Base-by-base conservation (phyloP, 768 basidiomycete species). In the Leccinum boreale region DNA sequence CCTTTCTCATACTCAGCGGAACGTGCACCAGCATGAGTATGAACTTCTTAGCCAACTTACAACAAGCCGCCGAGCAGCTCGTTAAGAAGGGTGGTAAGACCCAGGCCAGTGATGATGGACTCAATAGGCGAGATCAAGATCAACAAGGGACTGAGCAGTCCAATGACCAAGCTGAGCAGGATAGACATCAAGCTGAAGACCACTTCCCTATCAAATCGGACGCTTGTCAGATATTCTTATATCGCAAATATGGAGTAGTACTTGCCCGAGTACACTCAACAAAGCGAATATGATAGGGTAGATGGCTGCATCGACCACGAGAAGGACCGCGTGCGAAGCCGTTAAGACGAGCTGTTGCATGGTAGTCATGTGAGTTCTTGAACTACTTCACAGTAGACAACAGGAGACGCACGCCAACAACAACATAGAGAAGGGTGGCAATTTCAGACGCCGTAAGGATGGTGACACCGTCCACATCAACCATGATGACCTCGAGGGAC, bases 261-360 rank as follows among this genome's bases (percentile, higher is more conserved):
- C 56, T 42, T 29, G 42, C 62, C 52, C 54, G 33, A 64, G 58
- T 21, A 29, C 9, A 24, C 29, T 8, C 12, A 47, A 9, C 26
- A 65, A 33, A 3, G 9, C 3, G 9, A 14, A 36, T 28, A 60
- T 46, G 31, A 54, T 0, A n/a, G 48, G 12, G 14, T 36, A 33
- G 47, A 64, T 52, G 2, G 49, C 14, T 8, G 11, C 0, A 12
- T 64, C 48, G n/a, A 61, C 62, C 3, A 64, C 57, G 23, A 24
- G 29, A 8, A 65, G 62, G 24, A 58, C 56, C 10, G 56, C 59
- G 2, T 8, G n/a, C 2, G 21, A 0, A 15, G 58, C 52, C 4
- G 23, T 14, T 24, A 65, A 55, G 56, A 65, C 3, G 46, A 65
- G 62, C 62, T 63, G 23, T 50, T 31, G 19, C 7, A 51, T 17